These are phyloP conservation scores for Themeda triandra DNA, from an alignment of 176 grass and related monocot genomes.

Conservation along the genomic window DNA sequence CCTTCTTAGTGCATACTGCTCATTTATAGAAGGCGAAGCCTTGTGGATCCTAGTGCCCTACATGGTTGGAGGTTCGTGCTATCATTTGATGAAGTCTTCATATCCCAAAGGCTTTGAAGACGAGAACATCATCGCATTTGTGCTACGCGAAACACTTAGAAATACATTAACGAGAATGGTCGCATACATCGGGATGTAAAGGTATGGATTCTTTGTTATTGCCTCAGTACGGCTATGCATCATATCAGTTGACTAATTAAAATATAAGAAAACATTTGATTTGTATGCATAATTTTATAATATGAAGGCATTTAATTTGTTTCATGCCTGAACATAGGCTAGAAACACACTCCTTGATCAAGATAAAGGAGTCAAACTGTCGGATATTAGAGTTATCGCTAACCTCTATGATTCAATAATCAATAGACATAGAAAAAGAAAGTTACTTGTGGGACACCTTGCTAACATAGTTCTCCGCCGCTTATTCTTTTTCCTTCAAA, in stretches of 20 bases:
- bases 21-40: conserved; percentile 50
- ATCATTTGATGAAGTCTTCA: conserved; percentile 79
- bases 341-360: conserved; percentile 89
- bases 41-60: conserved; percentile 93
- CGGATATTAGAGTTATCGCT: conserved; percentile 80
- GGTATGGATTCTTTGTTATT: conserved; percentile 22
- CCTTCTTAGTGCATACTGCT: conserved; percentile 81
- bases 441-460: conserved; percentile 92
- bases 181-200: conserved; percentile 93
- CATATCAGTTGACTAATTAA: not conserved
- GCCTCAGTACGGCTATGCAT: not conserved
- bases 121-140: conserved; percentile 75
- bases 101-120: conserved; percentile 70
- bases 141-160: conserved; percentile 66
- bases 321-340: conserved; percentile 42
- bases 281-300: not conserved
- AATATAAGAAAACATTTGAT: not conserved
- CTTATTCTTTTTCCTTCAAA: conserved; percentile 16
- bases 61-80: conserved; percentile 91
- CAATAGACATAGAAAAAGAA: conserved; percentile 67
- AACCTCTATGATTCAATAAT: conserved; percentile 85
- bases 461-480: not conserved
- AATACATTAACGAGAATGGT: conserved; percentile 79
- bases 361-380: conserved; percentile 70
- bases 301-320: not conserved